phyloP scores from a whole-genome alignment of 1,284 basidiomycete genomes.

The Apiotrichum porosum region DNA sequence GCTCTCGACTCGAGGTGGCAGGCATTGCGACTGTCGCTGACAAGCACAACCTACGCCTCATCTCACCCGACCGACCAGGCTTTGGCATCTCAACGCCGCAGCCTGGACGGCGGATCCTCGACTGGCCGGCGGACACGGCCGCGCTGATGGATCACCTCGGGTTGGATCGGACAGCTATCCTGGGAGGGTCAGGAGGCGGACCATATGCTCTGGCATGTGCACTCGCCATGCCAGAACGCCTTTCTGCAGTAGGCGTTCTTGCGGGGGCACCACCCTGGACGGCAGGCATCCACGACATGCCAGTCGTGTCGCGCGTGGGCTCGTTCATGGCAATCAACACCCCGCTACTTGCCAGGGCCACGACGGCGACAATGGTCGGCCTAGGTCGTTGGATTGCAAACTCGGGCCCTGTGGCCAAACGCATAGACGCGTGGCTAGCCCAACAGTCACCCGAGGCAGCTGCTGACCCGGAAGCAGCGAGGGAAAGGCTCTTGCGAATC shows the following conservation, averaged over 20 bases:
- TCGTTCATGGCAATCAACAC: neutral
- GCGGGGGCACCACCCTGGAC: constrained; percentile 14
- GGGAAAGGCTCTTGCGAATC: neutral
- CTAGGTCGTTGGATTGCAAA: neutral
- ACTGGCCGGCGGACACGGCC: constrained; percentile 3
- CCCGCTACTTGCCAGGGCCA: neutral
- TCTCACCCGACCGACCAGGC: constrained; percentile 15
- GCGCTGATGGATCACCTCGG: constrained; percentile 6
- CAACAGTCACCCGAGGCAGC: neutral
- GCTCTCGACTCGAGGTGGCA: constrained; percentile 9
- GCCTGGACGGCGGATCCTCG: neutral
- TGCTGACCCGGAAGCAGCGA: neutral
- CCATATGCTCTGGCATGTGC: constrained; percentile 14
- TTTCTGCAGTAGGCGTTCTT: constrained; percentile 2
- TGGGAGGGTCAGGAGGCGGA: constrained; percentile 13
- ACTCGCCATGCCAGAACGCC: neutral
- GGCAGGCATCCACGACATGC: neutral
- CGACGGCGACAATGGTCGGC: neutral
- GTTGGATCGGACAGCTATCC: neutral
- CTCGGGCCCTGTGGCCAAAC: neutral
- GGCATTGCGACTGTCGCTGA: neutral
- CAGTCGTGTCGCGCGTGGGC: neutral
- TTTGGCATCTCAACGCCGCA: constrained; percentile 6
- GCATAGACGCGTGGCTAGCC: constrained; percentile 2
- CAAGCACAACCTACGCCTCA: neutral